Conservation (phyloP, 2,329 filamentous ascomycete species). For the Aspergillus tubingensis region DNA sequence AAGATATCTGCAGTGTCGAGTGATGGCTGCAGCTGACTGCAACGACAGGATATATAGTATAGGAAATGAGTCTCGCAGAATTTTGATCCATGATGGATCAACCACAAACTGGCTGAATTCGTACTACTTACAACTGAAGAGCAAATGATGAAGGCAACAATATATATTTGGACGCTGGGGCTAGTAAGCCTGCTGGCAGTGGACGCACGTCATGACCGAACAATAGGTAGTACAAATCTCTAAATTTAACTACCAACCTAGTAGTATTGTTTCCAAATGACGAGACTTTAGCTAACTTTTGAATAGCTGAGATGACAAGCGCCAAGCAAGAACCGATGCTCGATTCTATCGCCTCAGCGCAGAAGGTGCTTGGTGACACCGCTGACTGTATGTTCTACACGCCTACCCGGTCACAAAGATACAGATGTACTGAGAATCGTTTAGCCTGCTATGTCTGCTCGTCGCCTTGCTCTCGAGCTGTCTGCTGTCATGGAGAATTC, state of each 20-base stretch:
- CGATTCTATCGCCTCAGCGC: neutral
- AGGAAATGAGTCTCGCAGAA: neutral
- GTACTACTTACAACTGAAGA: no score
- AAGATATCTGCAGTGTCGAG: neutral
- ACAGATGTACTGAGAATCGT: neutral
- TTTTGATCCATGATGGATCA: neutral
- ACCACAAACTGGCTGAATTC: no score
- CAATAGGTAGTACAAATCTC: neutral
- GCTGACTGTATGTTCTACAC: neutral
- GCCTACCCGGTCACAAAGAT: neutral
- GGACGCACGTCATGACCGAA: neutral
- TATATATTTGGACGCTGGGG: neutral
- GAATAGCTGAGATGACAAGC: neutral
- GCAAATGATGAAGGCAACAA: neutral
- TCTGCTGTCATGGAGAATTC: slow-evolving; percentile 12
- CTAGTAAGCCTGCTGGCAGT: neutral
- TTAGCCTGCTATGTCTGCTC: slow-evolving; percentile 14
- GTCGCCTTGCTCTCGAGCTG: slow-evolving; percentile 6
- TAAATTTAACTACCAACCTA: no score
- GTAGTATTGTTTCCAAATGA: no score
- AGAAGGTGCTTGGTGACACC: neutral
- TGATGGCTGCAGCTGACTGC: neutral
- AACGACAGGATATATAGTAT: neutral
- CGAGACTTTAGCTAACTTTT: no score
- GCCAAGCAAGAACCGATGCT: neutral